phyloP scores from a whole-genome alignment of 2,329 filamentous ascomycete genomes.

The Ophiosphaerella herpotricha region DNA sequence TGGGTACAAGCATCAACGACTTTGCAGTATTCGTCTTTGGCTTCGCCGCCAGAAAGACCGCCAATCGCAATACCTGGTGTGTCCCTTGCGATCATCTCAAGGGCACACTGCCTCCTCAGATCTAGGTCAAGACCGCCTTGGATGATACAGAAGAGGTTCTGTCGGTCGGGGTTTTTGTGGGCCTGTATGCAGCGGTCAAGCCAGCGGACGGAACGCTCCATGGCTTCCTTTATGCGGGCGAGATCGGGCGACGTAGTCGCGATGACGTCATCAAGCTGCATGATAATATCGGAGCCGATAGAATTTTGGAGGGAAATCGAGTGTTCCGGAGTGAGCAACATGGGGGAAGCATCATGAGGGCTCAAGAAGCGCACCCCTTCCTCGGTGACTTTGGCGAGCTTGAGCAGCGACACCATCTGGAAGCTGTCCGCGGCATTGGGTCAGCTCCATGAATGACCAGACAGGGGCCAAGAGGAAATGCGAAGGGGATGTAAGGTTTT shows the following conservation, averaged over 20 bases:
- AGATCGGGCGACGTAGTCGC: constrained; percentile 92
- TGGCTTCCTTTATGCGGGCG: constrained; percentile 87
- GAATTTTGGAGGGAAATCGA: constrained; percentile 95
- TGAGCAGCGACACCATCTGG: constrained; percentile 96
- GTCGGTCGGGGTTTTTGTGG: constrained; percentile 78
- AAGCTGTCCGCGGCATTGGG: constrained; percentile 65
- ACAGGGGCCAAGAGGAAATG: too few relatives aligned
- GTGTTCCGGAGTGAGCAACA: constrained; percentile 97
- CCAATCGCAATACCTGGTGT: constrained; percentile 97
- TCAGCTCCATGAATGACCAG: too few relatives aligned
- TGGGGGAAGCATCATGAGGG: constrained; percentile 91
- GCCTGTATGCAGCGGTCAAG: constrained; percentile 91
- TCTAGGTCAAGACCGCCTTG: constrained; percentile 91
- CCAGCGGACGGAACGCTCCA: constrained; percentile 94
- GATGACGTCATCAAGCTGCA: constrained; percentile 98
- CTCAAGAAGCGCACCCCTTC: constrained; percentile 95
- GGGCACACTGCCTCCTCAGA: constrained; percentile 80
- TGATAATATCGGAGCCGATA: constrained; percentile 98
- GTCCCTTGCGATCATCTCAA: constrained; percentile 84
- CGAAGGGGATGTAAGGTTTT: constrained; percentile 10
- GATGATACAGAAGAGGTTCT: constrained; percentile 98
- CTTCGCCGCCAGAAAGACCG: constrained; percentile 91
- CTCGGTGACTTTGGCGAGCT: constrained; percentile 92
- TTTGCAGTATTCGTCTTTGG: constrained; percentile 87
- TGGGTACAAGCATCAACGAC: constrained; percentile 87